Base-by-base conservation (phyloP, 2,329 filamentous ascomycete species). In the Plectosphaerella sp. region DNA sequence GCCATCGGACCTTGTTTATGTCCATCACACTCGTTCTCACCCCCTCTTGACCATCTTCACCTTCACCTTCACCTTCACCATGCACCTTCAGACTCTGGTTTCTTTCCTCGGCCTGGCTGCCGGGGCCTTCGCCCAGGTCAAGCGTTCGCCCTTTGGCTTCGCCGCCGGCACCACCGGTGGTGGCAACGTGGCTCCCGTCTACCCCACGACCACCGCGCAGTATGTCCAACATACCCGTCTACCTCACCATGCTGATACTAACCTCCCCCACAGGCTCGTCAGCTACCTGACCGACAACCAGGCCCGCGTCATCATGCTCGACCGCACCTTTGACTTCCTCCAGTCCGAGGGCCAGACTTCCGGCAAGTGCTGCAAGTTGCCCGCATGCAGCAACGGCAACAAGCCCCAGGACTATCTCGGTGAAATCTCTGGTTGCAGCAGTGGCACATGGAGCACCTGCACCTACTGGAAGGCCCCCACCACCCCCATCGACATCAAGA, bases 91-190 rank as follows among this genome's bases (percentile, higher is more conserved):
- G 18, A 18, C 36, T 18, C 24, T 43, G 4, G 15, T 52, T 22
- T 24, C 49, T 42, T 49, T 62, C 51, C 49, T 64, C 24, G 57
- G 57, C 16, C 59, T 52, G 28, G 57, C 55, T 11, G 51, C 64
- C 8, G 50, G 56, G 4, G 59, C 57, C 42, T 57, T 59, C 16
- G 64, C 64, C 16, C 61, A 65, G 48, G 61, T 64, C 16, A 52
- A 58, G 15, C 64, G 64, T 37, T 60, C 55, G 12, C 56, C 64
- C 4, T 65, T 65, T 35, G 64, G 64, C 24, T 67, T 67, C 33
- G 64, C 64, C n/a, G 54, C 58, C 4, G 63, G 77, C 41, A 73
- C 77, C 4, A 82, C 78, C 35, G 79, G 79, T 45, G 79, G 79
- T 58, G 78, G 77, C 37, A 67, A 61, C 50, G 76, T 75, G 15